phyloP scores from a whole-genome alignment of 192 early-diverging fungal species.

The Backusella morwellensis region DNA sequence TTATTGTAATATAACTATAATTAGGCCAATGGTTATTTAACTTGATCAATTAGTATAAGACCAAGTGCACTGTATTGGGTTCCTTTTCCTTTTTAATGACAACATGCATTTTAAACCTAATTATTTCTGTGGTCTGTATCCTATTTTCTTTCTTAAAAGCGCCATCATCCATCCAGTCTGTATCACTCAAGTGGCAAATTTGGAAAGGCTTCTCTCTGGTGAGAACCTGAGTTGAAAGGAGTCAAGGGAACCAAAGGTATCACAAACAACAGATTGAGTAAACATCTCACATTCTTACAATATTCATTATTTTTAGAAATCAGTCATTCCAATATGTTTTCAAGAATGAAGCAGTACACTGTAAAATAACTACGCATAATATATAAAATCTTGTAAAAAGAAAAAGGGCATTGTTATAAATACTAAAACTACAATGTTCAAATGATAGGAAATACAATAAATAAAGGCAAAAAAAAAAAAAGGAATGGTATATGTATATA shows the following conservation, averaged over 20 bases:
- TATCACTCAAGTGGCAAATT: constrained; percentile 26
- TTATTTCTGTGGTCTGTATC: constrained; percentile 45
- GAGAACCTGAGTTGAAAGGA: constrained; percentile 18
- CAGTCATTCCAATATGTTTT: background rate
- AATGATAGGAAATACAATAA: background rate
- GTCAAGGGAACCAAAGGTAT: background rate
- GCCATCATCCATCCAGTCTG: background rate
- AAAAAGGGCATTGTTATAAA: background rate
- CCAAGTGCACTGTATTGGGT: constrained; percentile 36
- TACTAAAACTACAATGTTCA: background rate
- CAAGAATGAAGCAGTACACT: background rate
- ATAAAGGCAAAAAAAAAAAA: background rate
- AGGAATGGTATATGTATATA: background rate
- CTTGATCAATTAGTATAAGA: constrained; percentile 41
- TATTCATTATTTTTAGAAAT: background rate
- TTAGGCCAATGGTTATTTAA: background rate
- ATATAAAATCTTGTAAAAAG: background rate
- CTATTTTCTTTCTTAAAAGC: constrained; percentile 36
- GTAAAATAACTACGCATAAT: background rate
- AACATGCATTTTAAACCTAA: constrained; percentile 35
- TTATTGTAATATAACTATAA: constrained; percentile 30
- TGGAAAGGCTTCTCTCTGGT: constrained; percentile 31
- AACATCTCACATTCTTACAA: background rate
- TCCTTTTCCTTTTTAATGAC: constrained; percentile 45
- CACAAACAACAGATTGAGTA: background rate